A percentile compares a stretch with the other conserved stretches of the same genome.
Conservation (phyloP, 2,329 filamentous ascomycete species). For the Hypoxylon sp. region DNA sequence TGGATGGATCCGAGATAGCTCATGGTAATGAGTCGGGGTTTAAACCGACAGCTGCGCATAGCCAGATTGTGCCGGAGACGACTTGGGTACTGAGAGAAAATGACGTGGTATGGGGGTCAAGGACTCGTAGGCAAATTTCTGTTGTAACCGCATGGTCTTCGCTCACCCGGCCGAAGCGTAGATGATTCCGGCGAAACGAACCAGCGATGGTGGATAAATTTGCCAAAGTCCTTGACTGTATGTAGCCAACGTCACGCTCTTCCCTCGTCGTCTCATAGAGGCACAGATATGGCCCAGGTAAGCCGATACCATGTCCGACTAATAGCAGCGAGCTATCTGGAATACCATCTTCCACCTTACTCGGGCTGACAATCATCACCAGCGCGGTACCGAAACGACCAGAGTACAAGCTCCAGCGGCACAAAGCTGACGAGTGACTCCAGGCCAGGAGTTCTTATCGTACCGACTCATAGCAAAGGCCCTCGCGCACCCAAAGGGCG, state of each 20-base stretch:
- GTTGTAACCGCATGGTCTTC: constrained; percentile 59
- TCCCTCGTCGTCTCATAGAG: constrained; percentile 51
- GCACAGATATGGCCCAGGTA: constrained; percentile 40
- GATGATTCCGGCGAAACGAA: constrained; percentile 59
- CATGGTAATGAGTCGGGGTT: constrained; percentile 36
- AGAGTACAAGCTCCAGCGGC: constrained; percentile 72
- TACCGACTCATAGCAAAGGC: constrained; percentile 77
- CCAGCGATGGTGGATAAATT: constrained; percentile 52
- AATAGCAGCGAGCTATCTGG: constrained; percentile 43
- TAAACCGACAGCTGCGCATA: constrained; percentile 40
- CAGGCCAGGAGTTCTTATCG: constrained; percentile 78
- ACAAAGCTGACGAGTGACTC: constrained; percentile 79
- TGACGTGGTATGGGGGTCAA: constrained; percentile 52
- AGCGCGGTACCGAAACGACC: constrained; percentile 56
- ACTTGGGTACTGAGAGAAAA: constrained; percentile 58
- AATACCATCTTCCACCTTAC: constrained; percentile 48
- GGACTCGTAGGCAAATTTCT: constrained; percentile 57
- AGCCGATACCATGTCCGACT: constrained; percentile 41
- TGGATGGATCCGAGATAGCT: constrained; percentile 45
- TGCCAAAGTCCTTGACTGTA: constrained; percentile 58
- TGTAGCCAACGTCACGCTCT: constrained; percentile 62
- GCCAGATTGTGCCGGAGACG: constrained; percentile 44
- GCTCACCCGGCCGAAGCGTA: constrained; percentile 51
- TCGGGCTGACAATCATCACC: constrained; percentile 42
- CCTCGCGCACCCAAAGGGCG: constrained; percentile 65